Percentiles rank a stretch among this genome's conserved stretches.
Conservation (phyloP, 768 basidiomycete genomes). For the Tylopilus vinaceipallidus region DNA sequence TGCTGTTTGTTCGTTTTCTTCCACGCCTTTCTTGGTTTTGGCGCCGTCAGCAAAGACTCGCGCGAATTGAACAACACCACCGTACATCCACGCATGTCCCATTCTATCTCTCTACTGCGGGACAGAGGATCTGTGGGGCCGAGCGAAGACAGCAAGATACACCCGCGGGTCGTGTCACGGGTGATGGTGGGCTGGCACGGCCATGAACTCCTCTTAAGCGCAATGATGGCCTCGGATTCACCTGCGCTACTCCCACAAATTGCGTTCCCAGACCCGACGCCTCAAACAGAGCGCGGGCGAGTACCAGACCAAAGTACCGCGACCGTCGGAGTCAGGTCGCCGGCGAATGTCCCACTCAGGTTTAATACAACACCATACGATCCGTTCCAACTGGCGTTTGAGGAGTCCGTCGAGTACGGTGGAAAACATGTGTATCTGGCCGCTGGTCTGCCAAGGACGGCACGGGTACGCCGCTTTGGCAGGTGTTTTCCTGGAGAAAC, state of each 20-base stretch:
- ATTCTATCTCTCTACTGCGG: not conserved
- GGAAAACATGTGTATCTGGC: constrained; percentile 7
- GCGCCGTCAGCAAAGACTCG: constrained; percentile 1
- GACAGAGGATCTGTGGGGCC: not conserved
- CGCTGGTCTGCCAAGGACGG: constrained; percentile 3
- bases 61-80: not conserved
- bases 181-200: constrained; percentile 20
- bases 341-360: not conserved
- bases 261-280: constrained; percentile 24
- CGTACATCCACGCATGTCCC: not conserved
- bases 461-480: constrained; percentile 13
- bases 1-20: constrained; percentile 27
- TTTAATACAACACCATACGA: constrained; percentile 17
- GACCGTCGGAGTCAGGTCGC: not conserved
- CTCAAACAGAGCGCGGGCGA: not conserved
- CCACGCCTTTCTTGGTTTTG: constrained; percentile 26
- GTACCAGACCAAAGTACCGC: not conserved
- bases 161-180: not conserved
- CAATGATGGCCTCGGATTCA: not conserved
- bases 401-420: not conserved
- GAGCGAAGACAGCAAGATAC: constrained; percentile 1
- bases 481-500: constrained; percentile 11
- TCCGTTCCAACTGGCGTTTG: constrained; percentile 20
- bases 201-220: constrained; percentile 16
- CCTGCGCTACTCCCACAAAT: constrained; percentile 19